Base-by-base conservation (phyloP, 306 rosid genomes). In the Purshia tridentata region DNA sequence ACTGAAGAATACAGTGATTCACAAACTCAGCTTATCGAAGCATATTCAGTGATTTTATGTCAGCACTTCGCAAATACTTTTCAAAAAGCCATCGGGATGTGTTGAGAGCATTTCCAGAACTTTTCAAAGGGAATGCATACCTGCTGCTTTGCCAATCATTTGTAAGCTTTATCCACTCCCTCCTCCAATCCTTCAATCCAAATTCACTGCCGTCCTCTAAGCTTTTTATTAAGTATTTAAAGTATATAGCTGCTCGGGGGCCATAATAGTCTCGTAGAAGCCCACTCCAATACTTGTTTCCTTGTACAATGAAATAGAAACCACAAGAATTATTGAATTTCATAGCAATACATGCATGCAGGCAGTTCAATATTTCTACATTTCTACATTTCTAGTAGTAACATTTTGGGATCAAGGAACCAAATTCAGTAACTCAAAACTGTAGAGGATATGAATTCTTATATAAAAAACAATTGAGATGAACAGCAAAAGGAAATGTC, bases 201-300 rank as follows among this genome's bases (percentile, higher is more conserved):
- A 92, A 92, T 62, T 71, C 81, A 53, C 81, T 78, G 10, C 80
- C 84, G 29, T 52, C 79, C 62, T 82, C 82, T 60, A 84, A 82
- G 71, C 92, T 92, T 83, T 92, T 86, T 57, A 49, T 72, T 41
- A 90, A 82, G 77, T 82, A 85, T 48, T 92, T 92, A 12, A 92
- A 88, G 79, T 90, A 92, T 82, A 87, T 86, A 12, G 94, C 96
- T 67, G 96, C 95, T 71, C 98, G 83, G 6, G 98, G 96, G 56
- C 90, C 87, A 83, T 92, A 90, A 74, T 92, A 90, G 69, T 90
- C 96, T 42, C 70, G 81, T 55, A 92, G 68, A 76, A 92, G 90
- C 67, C 98, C 98, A 35, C 88, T 88, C 98, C 98, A 92, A 68
- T 92, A 90, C 82, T 92, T 92, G 84, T 92, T 92, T 73, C 95